These are phyloP conservation scores for Nectriaceae sp. DNA, from an alignment of 2,329 filamentous ascomycete species.

Conservation along the genomic window DNA sequence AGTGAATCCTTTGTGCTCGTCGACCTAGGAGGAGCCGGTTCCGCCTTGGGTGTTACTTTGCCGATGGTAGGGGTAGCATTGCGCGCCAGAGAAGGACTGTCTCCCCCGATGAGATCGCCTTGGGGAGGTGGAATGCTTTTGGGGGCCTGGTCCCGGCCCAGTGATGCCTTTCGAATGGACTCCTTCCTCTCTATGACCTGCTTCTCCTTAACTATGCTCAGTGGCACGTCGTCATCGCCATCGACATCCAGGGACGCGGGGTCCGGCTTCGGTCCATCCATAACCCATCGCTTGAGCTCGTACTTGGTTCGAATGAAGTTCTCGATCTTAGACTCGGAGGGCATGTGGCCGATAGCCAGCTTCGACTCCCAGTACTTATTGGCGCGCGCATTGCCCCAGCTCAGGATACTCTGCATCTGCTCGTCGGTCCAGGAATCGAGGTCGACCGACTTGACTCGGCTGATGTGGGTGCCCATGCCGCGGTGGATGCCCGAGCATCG, in stretches of 20 bases:
- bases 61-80: conserved; percentile 68
- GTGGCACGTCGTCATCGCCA: conserved; percentile 78
- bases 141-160: conserved; percentile 44
- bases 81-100: conserved; percentile 67
- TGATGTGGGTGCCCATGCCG: conserved; percentile 98
- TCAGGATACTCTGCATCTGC: conserved; percentile 89
- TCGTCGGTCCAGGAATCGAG: conserved; percentile 99
- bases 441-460: conserved; percentile 96
- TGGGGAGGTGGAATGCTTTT: conserved; percentile 45
- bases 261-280: conserved; percentile 94
- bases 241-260: conserved; percentile 83
- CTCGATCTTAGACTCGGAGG: conserved; percentile 97
- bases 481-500: conserved; percentile 98
- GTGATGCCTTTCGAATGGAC: conserved; percentile 61
- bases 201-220: conserved; percentile 67
- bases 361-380: conserved; percentile 99
- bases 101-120: conserved; percentile 82
- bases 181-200: conserved; percentile 63
- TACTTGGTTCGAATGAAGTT: conserved; percentile 99
- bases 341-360: conserved; percentile 84
- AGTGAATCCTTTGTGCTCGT: conserved; percentile 85
- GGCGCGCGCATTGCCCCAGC: conserved; percentile 93
- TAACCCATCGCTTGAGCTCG: conserved; percentile 98
- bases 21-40: conserved; percentile 65
- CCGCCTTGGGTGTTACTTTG: conserved; percentile 60